Conservation (phyloP, 2,329 filamentous ascomycete genomes). For the Cladosporium cucumerinum region DNA sequence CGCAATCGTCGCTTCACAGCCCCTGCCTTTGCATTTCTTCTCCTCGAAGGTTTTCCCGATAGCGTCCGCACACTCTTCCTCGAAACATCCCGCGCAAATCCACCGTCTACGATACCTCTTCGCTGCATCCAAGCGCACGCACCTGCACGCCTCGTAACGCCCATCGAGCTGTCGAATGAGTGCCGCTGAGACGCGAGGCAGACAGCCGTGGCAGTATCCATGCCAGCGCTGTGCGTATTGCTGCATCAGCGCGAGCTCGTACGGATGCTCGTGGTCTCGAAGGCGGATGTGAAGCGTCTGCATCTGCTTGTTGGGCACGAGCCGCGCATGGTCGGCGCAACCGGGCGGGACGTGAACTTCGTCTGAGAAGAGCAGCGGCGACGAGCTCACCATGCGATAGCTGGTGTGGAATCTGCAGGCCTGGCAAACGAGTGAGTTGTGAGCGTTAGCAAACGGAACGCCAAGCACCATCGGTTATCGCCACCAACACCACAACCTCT, state of each 20-base stretch:
- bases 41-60: background rate
- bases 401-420: slow-evolving; percentile 13
- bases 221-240: slow-evolving; percentile 5
- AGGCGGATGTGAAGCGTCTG: slow-evolving; percentile 4
- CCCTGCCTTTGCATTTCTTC: background rate
- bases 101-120: background rate
- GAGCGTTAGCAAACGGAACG: background rate
- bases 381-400: slow-evolving; percentile 1
- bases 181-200: background rate
- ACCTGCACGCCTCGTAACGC: background rate
- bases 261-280: slow-evolving; percentile 5
- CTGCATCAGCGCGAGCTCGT: background rate
- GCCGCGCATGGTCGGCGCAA: background rate
- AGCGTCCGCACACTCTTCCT: background rate
- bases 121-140: background rate
- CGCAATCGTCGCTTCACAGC: background rate
- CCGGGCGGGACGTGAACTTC: background rate
- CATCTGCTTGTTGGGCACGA: slow-evolving; percentile 1
- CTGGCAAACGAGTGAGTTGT: background rate
- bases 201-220: slow-evolving; percentile 2
- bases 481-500: background rate
- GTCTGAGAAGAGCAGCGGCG: slow-evolving; percentile 10
- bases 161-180: slow-evolving; percentile 7
- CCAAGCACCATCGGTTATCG: background rate
- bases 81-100: slow-evolving; percentile 1